Conservation (phyloP, 768 basidiomycete species). For the Suillus clintonianus region DNA sequence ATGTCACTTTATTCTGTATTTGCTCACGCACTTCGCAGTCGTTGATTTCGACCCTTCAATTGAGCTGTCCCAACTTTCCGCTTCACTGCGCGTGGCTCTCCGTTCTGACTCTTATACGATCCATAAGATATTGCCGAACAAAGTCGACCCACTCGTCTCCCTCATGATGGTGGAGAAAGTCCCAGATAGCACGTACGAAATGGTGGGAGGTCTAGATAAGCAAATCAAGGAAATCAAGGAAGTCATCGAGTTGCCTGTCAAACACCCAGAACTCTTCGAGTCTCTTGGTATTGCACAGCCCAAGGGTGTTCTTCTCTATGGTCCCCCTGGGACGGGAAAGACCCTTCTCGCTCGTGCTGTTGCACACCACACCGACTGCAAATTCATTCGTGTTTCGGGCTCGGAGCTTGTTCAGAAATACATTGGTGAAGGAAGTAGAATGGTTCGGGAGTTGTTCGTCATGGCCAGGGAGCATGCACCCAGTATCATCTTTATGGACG, state of each 20-base stretch:
- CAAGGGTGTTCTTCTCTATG: conserved; percentile 94
- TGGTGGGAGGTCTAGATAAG: conserved; percentile 98
- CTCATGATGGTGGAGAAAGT: conserved; percentile 99
- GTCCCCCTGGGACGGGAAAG: conserved; percentile 96
- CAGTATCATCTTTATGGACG: conserved; percentile 99
- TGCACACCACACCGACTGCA: conserved; percentile 96
- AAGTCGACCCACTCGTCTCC: conserved; percentile 96
- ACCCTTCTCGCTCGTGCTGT: conserved; percentile 94
- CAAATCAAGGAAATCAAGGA: conserved; percentile 99
- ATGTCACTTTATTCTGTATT: not conserved
- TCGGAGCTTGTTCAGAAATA: conserved; percentile 97
- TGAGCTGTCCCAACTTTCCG: conserved; percentile 75
- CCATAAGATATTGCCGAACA: conserved; percentile 95
- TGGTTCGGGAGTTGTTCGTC: conserved; percentile 97
- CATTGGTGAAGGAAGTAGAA: conserved; percentile 93
- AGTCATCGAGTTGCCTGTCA: conserved; percentile 96
- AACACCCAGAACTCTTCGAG: conserved; percentile 97
- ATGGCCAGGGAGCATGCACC: conserved; percentile 98
- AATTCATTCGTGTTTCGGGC: conserved; percentile 94
- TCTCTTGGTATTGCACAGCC: conserved; percentile 95
- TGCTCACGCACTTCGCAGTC: conserved; percentile 46
- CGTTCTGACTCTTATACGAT: conserved; percentile 96
- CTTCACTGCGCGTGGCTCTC: conserved; percentile 90
- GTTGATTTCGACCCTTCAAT: conserved; percentile 93
- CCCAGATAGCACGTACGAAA: conserved; percentile 98